Evolutionary conservation across 2,329 filamentous ascomycete species (phyloP), one percentile per base, ranked within the genome.

Genomic region (Diaporthe helianthi): DNA sequence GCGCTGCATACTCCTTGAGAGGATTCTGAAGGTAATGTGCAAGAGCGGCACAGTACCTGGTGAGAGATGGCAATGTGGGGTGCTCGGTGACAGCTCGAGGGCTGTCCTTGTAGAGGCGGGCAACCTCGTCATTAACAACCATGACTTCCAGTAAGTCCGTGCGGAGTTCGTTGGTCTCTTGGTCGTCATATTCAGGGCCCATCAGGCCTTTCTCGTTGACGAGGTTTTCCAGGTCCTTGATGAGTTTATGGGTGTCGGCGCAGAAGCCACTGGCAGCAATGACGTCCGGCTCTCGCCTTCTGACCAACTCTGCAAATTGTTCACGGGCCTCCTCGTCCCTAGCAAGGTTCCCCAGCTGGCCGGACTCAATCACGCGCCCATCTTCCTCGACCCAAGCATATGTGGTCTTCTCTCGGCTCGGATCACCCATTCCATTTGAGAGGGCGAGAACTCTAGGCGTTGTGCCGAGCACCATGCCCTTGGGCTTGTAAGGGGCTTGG

Each of bases 341-440:
- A 29, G 89, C 87, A 54, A 99, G 85, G 73, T 97, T 95, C 41
- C 86, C 84, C 73, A 97, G 93, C 75, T 94, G 95, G 75, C 96
- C 94, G 74, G 96, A 92, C 78, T 98, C 96, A 36, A 95, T 82
- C 26, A 97, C 91, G 44, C 93, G 89, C 10, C 95, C 94, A 75
- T 97, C 93, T 77, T 98, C 95, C 76, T 97, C 94, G 19, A 98
- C 90, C 84, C 93, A 98, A 1, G 93, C 91, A 93, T 94, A 98
- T 80, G 90, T 92, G 52, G 97, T 88, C 2, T 93, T 92, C 73
- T 98, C 95, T 47, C 93, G 89, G 67, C 80, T 82, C 19, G 86
- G 83, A 74, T 92, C 89, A 17, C 92, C 93, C 79, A 90, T 90
- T 66, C 96, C 96, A 74, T 94, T 97, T 4, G 94, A 95, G 26